Percentiles rank a stretch among this genome's conserved stretches.
phyloP scores from a whole-genome alignment of 2,329 filamentous ascomycete species.

The Aspergillus spinulosporus region DNA sequence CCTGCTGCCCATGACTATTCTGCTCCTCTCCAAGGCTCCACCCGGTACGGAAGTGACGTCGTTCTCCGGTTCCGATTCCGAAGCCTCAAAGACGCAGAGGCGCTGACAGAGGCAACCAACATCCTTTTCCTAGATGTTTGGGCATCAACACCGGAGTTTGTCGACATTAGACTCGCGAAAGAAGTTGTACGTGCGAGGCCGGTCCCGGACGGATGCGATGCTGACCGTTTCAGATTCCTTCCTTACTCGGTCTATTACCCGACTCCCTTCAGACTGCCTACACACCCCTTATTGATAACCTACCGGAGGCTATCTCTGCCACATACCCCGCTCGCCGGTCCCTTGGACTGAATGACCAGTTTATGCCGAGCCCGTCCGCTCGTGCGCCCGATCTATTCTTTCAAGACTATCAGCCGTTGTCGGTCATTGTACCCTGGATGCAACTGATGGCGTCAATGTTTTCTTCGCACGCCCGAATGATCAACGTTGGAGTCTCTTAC shows the following conservation, averaged over 20 bases:
- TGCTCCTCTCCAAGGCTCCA: slow-evolving; percentile 42
- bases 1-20: slow-evolving; percentile 20
- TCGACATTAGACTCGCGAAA: slow-evolving; percentile 78
- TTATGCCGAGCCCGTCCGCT: slow-evolving; percentile 33
- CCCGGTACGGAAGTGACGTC: slow-evolving; percentile 74
- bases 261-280: slow-evolving; percentile 69
- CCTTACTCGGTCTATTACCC: slow-evolving; percentile 76
- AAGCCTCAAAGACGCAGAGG: slow-evolving; percentile 65
- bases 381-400: slow-evolving; percentile 67
- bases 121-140: slow-evolving; percentile 85
- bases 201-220: not conserved
- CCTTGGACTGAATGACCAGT: slow-evolving; percentile 28
- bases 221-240: slow-evolving; percentile 54
- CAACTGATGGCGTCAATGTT: slow-evolving; percentile 86
- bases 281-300: slow-evolving; percentile 73
- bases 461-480: slow-evolving; percentile 70
- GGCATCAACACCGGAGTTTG: slow-evolving; percentile 77
- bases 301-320: slow-evolving; percentile 73
- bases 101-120: slow-evolving; percentile 70
- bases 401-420: slow-evolving; percentile 83
- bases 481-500: slow-evolving; percentile 78
- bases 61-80: slow-evolving; percentile 85
- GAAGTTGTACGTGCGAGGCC: slow-evolving; percentile 60
- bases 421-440: slow-evolving; percentile 89
- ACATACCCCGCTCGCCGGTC: slow-evolving; percentile 63